These are phyloP conservation scores for Debaryomyces fabryi DNA, from an alignment of 1,139 yeast species.

Conservation along the genomic window DNA sequence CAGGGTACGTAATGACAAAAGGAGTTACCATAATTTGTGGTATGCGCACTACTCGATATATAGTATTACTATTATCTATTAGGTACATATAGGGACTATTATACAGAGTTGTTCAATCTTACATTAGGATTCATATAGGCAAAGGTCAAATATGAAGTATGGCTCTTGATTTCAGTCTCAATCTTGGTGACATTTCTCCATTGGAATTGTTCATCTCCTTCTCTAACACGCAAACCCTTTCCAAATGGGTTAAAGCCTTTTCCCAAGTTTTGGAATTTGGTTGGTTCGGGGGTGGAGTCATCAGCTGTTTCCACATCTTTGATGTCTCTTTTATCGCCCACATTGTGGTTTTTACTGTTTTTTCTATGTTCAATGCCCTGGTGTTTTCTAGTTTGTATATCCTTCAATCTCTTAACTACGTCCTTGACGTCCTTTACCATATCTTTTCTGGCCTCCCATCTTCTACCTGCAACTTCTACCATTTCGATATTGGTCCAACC, in stretches of 20 bases:
- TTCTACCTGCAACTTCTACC: constrained; percentile 85
- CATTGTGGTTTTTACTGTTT: constrained; percentile 26
- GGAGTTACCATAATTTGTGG: constrained; percentile 7
- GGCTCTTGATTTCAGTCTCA: constrained; percentile 87
- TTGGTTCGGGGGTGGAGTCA: constrained; percentile 14
- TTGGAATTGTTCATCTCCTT: constrained; percentile 77
- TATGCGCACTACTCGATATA: constrained; percentile 8
- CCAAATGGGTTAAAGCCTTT: constrained; percentile 91
- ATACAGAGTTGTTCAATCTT: constrained; percentile 5
- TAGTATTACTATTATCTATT: background rate
- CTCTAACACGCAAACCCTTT: constrained; percentile 73
- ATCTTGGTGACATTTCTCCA: constrained; percentile 86
- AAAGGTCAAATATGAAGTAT: constrained; percentile 92
- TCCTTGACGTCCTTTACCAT: constrained; percentile 84
- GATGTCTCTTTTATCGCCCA: constrained; percentile 22
- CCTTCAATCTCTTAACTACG: constrained; percentile 78
- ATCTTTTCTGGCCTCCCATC: constrained; percentile 90
- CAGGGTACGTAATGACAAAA: constrained; percentile 3
- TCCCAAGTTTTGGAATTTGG: constrained; percentile 36
- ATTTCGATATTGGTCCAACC: constrained; percentile 93
- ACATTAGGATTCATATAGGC: constrained; percentile 52
- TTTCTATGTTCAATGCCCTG: constrained; percentile 72
- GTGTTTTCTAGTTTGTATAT: constrained; percentile 72
- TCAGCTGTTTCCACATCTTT: constrained; percentile 15
- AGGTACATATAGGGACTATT: constrained; percentile 3